Conservation (phyloP, 495 filamentous ascomycete species). For the Annulohypoxylon nitens region DNA sequence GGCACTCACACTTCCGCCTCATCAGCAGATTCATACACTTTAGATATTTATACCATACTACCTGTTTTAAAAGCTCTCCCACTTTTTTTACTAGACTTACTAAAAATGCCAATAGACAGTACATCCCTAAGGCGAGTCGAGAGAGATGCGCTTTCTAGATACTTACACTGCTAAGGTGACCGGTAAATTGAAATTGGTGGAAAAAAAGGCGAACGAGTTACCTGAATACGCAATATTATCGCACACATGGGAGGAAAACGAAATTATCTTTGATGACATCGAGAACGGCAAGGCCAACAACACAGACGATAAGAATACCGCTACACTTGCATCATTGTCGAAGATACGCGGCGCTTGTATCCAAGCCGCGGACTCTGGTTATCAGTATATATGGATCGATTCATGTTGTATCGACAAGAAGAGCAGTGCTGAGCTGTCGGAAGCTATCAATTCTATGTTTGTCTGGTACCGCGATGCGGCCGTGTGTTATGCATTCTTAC, state of each 20-base stretch:
- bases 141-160: constrained; percentile 17
- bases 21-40: too few species aligned
- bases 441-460: constrained; percentile 52
- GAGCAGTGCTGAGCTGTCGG: constrained; percentile 51
- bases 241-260: neutral
- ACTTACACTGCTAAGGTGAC: constrained; percentile 13
- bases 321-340: neutral
- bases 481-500: neutral
- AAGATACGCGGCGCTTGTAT: constrained; percentile 7
- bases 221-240: neutral
- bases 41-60: too few species aligned
- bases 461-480: constrained; percentile 46
- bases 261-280: neutral
- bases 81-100: neutral
- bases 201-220: constrained; percentile 16
- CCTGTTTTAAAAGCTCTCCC: neutral
- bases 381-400: constrained; percentile 37
- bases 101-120: neutral
- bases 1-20: too few species aligned
- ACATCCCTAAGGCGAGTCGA: neutral
- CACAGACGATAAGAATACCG: neutral
- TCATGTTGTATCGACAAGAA: constrained; percentile 47
- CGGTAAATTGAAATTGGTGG: neutral
- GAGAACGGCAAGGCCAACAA: neutral
- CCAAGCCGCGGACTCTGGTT: constrained; percentile 9